Evolutionary conservation across 306 rosid genomes (phyloP).

Genomic region (Ochetophila trinervis): DNA sequence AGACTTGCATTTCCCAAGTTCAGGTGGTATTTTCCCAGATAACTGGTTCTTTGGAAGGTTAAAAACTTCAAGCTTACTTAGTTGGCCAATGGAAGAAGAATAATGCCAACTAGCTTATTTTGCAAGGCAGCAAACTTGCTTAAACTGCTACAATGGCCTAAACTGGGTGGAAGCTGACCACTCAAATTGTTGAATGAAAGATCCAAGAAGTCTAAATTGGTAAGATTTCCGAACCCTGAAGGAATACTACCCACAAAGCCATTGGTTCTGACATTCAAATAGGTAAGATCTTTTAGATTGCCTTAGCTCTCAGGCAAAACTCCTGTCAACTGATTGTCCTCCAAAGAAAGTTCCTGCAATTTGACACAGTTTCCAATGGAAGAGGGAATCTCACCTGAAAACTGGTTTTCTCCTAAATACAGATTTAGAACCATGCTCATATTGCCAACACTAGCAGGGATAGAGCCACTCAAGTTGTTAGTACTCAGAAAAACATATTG

Average conservation of each 20-base stretch:
- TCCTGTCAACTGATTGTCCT: constrained; percentile 44
- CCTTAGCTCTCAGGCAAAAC: constrained; percentile 47
- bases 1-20: constrained; percentile 64
- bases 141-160: constrained; percentile 65
- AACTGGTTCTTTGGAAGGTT: constrained; percentile 51
- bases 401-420: constrained; percentile 34
- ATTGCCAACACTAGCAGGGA: constrained; percentile 57
- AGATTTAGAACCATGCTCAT: constrained; percentile 31
- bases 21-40: constrained; percentile 65
- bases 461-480: constrained; percentile 48
- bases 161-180: constrained; percentile 55
- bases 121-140: constrained; percentile 21
- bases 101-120: constrained; percentile 51
- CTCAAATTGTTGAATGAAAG: constrained; percentile 48
- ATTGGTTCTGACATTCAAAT: constrained; percentile 33
- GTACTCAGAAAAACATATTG: constrained; percentile 24
- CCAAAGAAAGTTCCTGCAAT: constrained; percentile 38
- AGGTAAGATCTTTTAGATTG: constrained; percentile 38
- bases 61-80: constrained; percentile 34
- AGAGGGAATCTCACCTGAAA: constrained; percentile 58
- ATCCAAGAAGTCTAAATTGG: constrained; percentile 44
- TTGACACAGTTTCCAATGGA: constrained; percentile 60
- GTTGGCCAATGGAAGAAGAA: constrained; percentile 59
- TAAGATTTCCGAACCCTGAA: constrained; percentile 39
- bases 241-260: constrained; percentile 59